phyloP scores from a whole-genome alignment of 306 rosid genomes.

The Vigna angularis region DNA sequence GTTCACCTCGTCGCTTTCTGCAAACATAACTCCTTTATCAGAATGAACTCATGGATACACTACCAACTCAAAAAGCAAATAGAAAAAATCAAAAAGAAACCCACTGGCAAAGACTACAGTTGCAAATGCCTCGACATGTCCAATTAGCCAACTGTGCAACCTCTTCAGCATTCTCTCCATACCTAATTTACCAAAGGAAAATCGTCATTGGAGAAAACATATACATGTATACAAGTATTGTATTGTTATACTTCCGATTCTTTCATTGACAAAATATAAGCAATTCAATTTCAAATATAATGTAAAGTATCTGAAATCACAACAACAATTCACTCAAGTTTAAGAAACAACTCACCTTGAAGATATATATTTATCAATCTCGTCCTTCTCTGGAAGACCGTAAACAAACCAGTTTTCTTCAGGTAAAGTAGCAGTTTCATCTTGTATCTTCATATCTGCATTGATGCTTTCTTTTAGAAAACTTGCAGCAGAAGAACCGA shows the following conservation, averaged over 20 bases:
- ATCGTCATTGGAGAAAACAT: no score
- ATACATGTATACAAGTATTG: no score
- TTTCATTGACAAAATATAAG: no score
- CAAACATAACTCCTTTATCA: constrained; percentile 26
- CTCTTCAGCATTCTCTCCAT: constrained; percentile 66
- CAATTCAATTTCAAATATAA: no score
- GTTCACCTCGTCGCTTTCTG: no score
- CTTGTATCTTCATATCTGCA: constrained; percentile 39
- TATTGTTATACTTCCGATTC: no score
- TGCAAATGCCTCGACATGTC: constrained; percentile 80
- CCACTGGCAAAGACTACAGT: constrained; percentile 80
- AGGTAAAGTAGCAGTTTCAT: constrained; percentile 12
- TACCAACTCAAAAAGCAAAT: not conserved
- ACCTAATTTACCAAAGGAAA: constrained; percentile 40
- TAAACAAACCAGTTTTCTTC: constrained; percentile 49
- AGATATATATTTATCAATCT: not conserved
- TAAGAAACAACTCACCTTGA: no score
- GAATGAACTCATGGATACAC: constrained; percentile 18
- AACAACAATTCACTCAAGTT: no score
- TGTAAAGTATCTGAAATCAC: no score
- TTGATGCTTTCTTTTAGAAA: not conserved
- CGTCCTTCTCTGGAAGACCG: constrained; percentile 35
- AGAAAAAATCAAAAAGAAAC: constrained; percentile 11
- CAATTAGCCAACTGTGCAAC: constrained; percentile 53
- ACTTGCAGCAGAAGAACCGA: not conserved